phyloP scores from a whole-genome alignment of 352 stramenopile genomes.

The Pythium sukuiense region DNA sequence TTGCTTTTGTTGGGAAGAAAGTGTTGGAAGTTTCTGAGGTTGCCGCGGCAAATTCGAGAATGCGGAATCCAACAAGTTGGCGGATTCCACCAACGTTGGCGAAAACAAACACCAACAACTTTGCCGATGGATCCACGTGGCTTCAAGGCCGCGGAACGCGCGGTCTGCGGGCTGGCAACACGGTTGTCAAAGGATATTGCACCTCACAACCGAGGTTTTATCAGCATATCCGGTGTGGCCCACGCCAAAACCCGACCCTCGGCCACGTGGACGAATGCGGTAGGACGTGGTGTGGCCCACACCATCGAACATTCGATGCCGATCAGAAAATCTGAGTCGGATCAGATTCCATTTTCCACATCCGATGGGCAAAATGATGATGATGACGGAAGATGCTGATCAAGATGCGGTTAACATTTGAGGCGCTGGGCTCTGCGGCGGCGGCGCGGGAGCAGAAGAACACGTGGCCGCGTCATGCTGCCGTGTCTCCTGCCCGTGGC shows the following conservation, averaged over 20 bases:
- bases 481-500: background rate
- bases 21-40: constrained; percentile 1
- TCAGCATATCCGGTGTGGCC: constrained; percentile 8
- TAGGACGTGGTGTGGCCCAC: constrained; percentile 17
- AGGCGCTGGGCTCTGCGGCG: background rate
- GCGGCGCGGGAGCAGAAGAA: background rate
- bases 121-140: constrained; percentile 21
- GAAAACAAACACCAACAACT: background rate
- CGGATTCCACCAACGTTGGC: constrained; percentile 9
- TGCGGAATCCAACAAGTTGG: background rate
- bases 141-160: constrained; percentile 11
- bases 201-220: constrained; percentile 23
- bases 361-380: background rate
- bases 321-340: constrained; percentile 12
- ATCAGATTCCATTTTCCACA: background rate
- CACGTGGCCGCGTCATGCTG: constrained; percentile 3
- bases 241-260: constrained; percentile 7
- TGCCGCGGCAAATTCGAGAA: constrained; percentile 30
- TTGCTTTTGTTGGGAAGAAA: constrained; percentile 1
- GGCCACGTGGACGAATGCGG: constrained; percentile 18
- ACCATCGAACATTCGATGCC: constrained; percentile 27
- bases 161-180: background rate
- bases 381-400: background rate
- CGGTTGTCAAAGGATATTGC: background rate
- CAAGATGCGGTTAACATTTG: background rate